These are phyloP conservation scores for Oryza officinalis DNA, from an alignment of 176 grass and related monocot genomes.

Conservation along the genomic window DNA sequence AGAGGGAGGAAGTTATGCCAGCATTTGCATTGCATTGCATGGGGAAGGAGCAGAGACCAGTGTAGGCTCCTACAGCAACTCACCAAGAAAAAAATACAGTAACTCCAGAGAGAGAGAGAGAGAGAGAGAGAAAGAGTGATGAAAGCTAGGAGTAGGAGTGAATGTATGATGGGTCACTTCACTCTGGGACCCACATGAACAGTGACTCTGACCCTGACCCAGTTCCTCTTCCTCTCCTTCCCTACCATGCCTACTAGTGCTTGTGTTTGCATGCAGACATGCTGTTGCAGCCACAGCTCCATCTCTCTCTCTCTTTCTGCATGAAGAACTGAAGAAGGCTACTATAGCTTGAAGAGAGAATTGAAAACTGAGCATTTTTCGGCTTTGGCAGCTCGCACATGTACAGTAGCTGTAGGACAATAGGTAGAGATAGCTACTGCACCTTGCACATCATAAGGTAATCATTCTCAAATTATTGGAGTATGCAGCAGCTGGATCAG, in stretches of 20 bases:
- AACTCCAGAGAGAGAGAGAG: neutral
- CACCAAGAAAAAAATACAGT: neutral
- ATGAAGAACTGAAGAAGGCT: neutral
- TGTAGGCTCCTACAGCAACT: neutral
- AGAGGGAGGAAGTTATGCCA: neutral
- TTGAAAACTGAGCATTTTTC: neutral
- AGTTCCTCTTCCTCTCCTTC: neutral
- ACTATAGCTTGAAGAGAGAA: neutral
- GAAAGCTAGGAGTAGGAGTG: conserved; percentile 24
- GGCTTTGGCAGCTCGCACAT: neutral
- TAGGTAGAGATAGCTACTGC: conserved; percentile 12
- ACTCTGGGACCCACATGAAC: neutral
- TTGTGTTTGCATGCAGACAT: neutral
- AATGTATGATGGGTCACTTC: conserved; percentile 36
- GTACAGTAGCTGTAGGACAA: neutral
- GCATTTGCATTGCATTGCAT: conserved; percentile 6
- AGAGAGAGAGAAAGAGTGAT: neutral
- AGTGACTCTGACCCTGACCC: conserved; percentile 4
- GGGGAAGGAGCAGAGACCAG: conserved; percentile 39
- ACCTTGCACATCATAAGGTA: conserved; percentile 13
- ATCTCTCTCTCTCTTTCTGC: neutral
- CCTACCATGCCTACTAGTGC: neutral
- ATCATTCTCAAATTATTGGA: conserved; percentile 41
- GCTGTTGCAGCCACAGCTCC: neutral
- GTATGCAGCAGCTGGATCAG: neutral